Evolutionary conservation across 768 basidiomycete species (phyloP), one percentile per base, ranked within the genome.

Genomic region (Hysterangium stoloniferum): DNA sequence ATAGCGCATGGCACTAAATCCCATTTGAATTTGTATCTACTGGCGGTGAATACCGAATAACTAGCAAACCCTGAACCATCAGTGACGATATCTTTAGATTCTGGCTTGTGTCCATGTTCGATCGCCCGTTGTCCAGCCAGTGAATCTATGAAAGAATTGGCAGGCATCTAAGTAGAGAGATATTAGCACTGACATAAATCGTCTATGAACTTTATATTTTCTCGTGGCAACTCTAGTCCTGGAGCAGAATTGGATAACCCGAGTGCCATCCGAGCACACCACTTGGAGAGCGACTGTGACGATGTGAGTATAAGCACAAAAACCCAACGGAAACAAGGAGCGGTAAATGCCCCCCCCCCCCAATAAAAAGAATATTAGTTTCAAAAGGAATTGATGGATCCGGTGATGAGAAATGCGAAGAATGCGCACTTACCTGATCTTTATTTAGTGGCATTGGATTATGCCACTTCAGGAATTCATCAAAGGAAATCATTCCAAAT

Each of bases 241-340:
- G 82, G 82, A 4, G 77, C 67, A 1, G 83, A 84, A 44, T 73
- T 84, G 0, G 84, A 85, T 5, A 84, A 60, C 0, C 77, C 80
- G 7, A 86, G 69, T 0, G 75, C 71, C 54, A 77, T 78, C 0
- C 82, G 72, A n/a, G 82, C 71, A 11, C 74, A 68, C 75, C 78
- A 85, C 62, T 86, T 85, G 1, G 76, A 68, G 65, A 83, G 73
- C 9, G 71, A 68, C 83, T 84, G 46, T 5, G 8, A 48, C 17
- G 15, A n/a, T n/a, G n/a, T n/a, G n/a, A n/a, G n/a, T n/a, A n/a
- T n/a, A n/a, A n/a, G n/a, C n/a, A n/a, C n/a, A n/a, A n/a, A n/a
- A n/a, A n/a, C n/a, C n/a, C n/a, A n/a, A n/a, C n/a, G n/a, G n/a
- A n/a, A n/a, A n/a, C n/a, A n/a, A n/a, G n/a, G n/a, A n/a, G n/a